Evolutionary conservation across 192 early-diverging fungal species (phyloP), one percentile per base, ranked within the genome.

Genomic region (Phlyctochytrium arcticum): DNA sequence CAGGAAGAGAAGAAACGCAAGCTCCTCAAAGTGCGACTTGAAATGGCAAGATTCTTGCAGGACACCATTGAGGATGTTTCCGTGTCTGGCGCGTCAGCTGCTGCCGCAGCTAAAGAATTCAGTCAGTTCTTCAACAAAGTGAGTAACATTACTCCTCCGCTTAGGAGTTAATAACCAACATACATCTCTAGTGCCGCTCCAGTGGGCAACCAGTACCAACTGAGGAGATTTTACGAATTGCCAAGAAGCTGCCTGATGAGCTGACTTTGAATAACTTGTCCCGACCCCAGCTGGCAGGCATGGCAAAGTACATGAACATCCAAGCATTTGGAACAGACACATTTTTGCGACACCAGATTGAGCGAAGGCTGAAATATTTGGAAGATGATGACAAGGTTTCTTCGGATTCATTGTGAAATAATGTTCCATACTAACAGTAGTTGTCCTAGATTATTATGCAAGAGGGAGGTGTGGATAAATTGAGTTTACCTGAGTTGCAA

Each of bases 251-350:
- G 69, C 89, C 95, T 70, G 92, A 98, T 68, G 92, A 94, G 69
- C 77, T 95, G 57, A 96, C 93, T 0, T 81, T 98, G 62, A 92
- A 91, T 73, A 93, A 92, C 62, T 70, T 98, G 73, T 90, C 93
- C 35, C 85, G 94, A 35, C 94, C 93, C 34, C 96, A 98, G 76
- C 85, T 98, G 21, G 92, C 95, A 33, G 89, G 87, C 73, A 94
- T 98, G 87, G 90, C 89, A 68, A 86, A 90, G 55, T 98, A 92
- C 80, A 93, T 98, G 93, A 88, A 88, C 60, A 82, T 95, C 58
- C 94, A 93, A 53, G 89, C 91, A n/a, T 98, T 96, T 73, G 96
- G 96, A 35, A 95, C 93, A n/a, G 96, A 98, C 77, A 88, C 91
- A 51, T 95, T 92, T 69, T 84, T 98, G 58, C 87, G 92, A 57